These are phyloP conservation scores for Magnusiomyces ingens DNA, from an alignment of 1,139 yeast genomes.

Conservation along the genomic window DNA sequence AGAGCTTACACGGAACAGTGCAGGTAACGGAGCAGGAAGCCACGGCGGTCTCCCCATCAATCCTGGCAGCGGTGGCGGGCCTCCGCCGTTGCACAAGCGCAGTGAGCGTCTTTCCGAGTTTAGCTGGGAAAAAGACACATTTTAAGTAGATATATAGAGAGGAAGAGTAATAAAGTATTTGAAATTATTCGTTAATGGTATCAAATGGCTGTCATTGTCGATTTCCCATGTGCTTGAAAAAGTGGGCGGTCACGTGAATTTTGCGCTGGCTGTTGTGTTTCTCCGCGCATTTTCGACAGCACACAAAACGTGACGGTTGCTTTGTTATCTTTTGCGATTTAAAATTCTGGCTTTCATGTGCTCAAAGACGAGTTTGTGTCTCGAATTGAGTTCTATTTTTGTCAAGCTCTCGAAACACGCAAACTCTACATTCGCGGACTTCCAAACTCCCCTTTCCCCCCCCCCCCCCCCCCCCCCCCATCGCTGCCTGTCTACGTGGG, in stretches of 20 bases:
- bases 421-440: too few relatives aligned
- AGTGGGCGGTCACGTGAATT: neutral
- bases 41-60: neutral
- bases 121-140: slow-evolving; percentile 29
- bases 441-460: too few relatives aligned
- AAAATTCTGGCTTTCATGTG: neutral
- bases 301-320: neutral
- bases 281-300: too few relatives aligned
- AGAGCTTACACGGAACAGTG: too few relatives aligned
- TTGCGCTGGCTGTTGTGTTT: neutral
- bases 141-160: slow-evolving; percentile 14
- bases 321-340: neutral
- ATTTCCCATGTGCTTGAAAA: neutral
- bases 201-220: neutral
- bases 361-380: neutral
- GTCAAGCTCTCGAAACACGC: too few relatives aligned
- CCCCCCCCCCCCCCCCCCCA: neutral
- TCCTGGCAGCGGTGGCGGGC: slow-evolving; percentile 1
- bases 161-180: neutral
- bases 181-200: neutral
- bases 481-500: neutral
- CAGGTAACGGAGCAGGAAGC: neutral
- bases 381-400: too few relatives aligned
- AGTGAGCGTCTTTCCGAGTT: slow-evolving; percentile 24
- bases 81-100: neutral